These are phyloP conservation scores for Pharnaceum exiguum DNA, from an alignment of 148 eudicot genomes.

Conservation along the genomic window DNA sequence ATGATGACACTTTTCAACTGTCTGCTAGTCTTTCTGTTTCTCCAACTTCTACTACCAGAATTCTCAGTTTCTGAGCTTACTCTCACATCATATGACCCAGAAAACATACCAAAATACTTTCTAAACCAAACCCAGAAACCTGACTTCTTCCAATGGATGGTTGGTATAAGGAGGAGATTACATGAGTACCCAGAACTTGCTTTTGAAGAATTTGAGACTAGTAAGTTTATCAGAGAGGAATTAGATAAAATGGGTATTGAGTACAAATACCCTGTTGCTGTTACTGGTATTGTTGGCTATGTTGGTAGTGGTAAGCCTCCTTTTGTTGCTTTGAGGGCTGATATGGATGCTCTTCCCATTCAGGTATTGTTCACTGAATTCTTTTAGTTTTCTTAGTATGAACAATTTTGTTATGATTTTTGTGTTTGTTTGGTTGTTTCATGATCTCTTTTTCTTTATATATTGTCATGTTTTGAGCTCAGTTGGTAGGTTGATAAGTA, in stretches of 20 bases:
- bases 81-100: conserved; percentile 27
- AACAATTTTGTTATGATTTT: too few species aligned
- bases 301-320: conserved; percentile 82
- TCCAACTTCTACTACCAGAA: conserved; percentile 13
- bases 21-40: conserved; percentile 17
- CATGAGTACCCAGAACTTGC: conserved; percentile 91
- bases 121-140: conserved; percentile 54
- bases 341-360: conserved; percentile 94
- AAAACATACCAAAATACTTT: conserved; percentile 48
- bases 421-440: too few species aligned
- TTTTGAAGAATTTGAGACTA: conserved; percentile 89
- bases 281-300: conserved; percentile 77
- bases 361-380: conserved; percentile 55
- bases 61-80: conserved; percentile 22
- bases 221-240: conserved; percentile 61
- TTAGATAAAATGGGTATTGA: conserved; percentile 71
- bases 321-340: conserved; percentile 89
- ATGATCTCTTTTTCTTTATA: too few species aligned
- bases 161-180: conserved; percentile 63
- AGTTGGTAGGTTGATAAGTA: too few species aligned
- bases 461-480: too few species aligned
- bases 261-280: conserved; percentile 78
- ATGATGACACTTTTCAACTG: conserved; percentile 37
- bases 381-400: too few species aligned
- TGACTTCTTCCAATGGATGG: conserved; percentile 86